These are phyloP conservation scores for Fusarium marasasianum DNA, from an alignment of 2,329 filamentous ascomycete genomes.

Conservation along the genomic window DNA sequence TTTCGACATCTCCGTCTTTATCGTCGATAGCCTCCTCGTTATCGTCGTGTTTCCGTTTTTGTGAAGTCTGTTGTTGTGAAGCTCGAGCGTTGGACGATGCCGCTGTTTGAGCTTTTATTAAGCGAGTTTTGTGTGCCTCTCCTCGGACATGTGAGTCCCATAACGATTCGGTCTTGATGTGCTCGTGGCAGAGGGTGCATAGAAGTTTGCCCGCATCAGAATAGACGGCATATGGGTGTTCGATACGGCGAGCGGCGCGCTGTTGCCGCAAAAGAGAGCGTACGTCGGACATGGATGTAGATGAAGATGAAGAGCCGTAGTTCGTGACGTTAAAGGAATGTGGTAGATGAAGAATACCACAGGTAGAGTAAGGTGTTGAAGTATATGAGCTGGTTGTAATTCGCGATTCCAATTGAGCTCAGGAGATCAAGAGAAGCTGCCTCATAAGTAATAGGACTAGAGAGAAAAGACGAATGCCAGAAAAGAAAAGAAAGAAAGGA, in stretches of 20 bases:
- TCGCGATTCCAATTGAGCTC: neutral
- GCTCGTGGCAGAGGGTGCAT: slow-evolving; percentile 72
- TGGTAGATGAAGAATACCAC: slow-evolving; percentile 1
- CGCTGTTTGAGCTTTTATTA: slow-evolving; percentile 37
- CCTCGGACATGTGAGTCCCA: slow-evolving; percentile 72
- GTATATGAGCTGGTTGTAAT: neutral
- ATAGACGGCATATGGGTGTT: slow-evolving; percentile 75
- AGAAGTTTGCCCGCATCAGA: slow-evolving; percentile 73
- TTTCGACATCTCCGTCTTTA: slow-evolving; percentile 47
- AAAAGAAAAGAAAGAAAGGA: slow-evolving; percentile 8
- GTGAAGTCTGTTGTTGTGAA: slow-evolving; percentile 22
- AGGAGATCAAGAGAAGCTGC: neutral
- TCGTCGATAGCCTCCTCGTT: slow-evolving; percentile 43
- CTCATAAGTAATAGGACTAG: neutral
- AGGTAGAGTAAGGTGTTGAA: slow-evolving; percentile 13
- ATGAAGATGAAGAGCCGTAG: neutral
- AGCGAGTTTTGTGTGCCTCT: slow-evolving; percentile 50
- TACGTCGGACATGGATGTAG: slow-evolving; percentile 74
- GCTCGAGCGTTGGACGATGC: slow-evolving; percentile 21
- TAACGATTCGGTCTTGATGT: slow-evolving; percentile 71
- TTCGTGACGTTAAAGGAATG: neutral
- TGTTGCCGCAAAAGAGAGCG: slow-evolving; percentile 82
- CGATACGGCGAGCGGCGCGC: slow-evolving; percentile 76
- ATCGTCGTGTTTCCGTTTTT: slow-evolving; percentile 50
- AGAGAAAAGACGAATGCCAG: neutral